Conservation (phyloP, 306 rosid genomes). For the Sphenostylis stenocarpa region DNA sequence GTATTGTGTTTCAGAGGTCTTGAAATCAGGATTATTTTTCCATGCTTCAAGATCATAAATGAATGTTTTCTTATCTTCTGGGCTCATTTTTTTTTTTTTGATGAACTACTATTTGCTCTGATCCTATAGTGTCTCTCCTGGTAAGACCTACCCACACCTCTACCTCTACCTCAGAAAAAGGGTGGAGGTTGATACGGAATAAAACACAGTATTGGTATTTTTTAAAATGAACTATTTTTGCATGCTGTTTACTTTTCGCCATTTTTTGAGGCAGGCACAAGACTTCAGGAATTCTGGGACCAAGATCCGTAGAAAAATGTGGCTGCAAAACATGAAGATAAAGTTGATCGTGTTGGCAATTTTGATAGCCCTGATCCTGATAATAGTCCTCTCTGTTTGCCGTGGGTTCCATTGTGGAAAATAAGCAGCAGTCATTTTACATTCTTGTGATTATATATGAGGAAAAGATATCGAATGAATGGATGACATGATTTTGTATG, state of each 20-base stretch:
- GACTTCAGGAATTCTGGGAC: conserved; percentile 84
- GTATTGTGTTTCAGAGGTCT: conserved; percentile 23
- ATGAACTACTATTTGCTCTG: background rate
- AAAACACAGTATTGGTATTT: background rate
- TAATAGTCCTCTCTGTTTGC: conserved; percentile 85
- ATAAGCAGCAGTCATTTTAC: conserved; percentile 42
- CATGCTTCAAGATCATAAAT: conserved; percentile 5
- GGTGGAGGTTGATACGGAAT: background rate
- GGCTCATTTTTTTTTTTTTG: background rate
- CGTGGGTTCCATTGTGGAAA: conserved; percentile 78
- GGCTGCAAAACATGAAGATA: conserved; percentile 99
- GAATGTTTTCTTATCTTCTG: background rate
- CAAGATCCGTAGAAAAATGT: conserved; percentile 92
- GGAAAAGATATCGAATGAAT: conserved; percentile 33
- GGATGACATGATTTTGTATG: conserved; percentile 49
- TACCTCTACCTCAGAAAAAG: background rate
- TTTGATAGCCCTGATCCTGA: conserved; percentile 82
- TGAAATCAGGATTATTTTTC: background rate
- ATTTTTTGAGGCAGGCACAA: conserved; percentile 69
- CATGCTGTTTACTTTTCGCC: background rate
- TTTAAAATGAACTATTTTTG: background rate
- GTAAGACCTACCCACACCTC: background rate
- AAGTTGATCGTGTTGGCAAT: conserved; percentile 94
- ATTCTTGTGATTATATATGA: conserved; percentile 50
- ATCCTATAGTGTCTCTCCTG: background rate